These are phyloP conservation scores for Ciborinia camelliae DNA, from an alignment of 2,329 filamentous ascomycete genomes.

Conservation along the genomic window DNA sequence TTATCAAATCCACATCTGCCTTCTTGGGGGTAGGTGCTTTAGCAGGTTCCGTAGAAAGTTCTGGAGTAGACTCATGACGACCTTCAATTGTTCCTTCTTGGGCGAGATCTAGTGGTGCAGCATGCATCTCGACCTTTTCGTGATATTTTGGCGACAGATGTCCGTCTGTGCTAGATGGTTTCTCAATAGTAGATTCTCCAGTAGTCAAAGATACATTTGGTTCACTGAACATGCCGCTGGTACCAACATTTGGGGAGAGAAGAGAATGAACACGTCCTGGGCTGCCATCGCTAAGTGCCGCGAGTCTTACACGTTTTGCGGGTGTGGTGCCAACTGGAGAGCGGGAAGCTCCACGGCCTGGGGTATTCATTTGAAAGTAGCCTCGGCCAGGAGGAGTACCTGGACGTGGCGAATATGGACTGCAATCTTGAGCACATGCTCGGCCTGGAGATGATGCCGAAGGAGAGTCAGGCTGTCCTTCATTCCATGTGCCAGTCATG, in stretches of 20 bases:
- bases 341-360: conserved; percentile 23
- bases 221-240: conserved; percentile 21
- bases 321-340: conserved; percentile 25
- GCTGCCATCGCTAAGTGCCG: conserved; percentile 26
- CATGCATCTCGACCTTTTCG: conserved; percentile 14
- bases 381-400: conserved; percentile 5
- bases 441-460: conserved; percentile 30
- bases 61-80: conserved; percentile 17
- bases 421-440: conserved; percentile 21
- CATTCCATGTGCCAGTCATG: conserved; percentile 57
- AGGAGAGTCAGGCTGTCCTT: conserved; percentile 60
- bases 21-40: conserved; percentile 6
- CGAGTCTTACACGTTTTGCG: conserved; percentile 33
- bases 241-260: conserved; percentile 27
- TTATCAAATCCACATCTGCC: conserved; percentile 61
- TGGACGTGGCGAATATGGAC: conserved; percentile 18
- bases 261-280: conserved; percentile 33
- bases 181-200: conserved; percentile 11
- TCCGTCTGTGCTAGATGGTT: conserved; percentile 31
- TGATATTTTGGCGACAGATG: conserved; percentile 26
- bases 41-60: conserved; percentile 24
- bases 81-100: conserved; percentile 30
- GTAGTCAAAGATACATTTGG: conserved; percentile 27
- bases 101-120: conserved; percentile 21
- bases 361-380: conserved; percentile 18